Evolutionary conservation across 371 early-diverging fungal species (phyloP).

Genomic region (Enterocytospora artemiae): DNA sequence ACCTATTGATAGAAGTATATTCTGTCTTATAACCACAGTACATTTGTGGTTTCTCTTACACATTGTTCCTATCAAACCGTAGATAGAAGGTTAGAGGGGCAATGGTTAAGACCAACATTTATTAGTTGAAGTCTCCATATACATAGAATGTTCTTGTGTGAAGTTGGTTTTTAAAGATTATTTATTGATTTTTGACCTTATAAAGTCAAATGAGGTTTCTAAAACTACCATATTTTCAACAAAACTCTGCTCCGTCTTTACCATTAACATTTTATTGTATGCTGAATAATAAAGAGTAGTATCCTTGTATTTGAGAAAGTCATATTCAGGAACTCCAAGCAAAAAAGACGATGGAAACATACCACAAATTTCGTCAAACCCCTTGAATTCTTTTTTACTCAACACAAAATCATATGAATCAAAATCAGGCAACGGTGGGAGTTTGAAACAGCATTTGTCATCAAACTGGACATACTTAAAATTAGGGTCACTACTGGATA

Average conservation of each 20-base stretch:
- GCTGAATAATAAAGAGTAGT: conserved; percentile 15
- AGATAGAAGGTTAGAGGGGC: no score
- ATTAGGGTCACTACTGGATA: no score
- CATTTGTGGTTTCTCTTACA: no score
- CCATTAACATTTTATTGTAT: conserved; percentile 31
- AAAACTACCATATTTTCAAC: conserved; percentile 9
- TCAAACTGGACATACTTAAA: no score
- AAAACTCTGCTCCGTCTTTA: conserved; percentile 22
- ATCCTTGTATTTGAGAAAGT: not conserved
- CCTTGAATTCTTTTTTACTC: conserved; percentile 10
- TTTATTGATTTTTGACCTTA: conserved; percentile 7
- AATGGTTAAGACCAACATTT: no score
- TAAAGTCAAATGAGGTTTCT: conserved; percentile 26
- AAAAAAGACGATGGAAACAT: not conserved
- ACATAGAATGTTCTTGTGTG: no score
- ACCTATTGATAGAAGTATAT: no score
- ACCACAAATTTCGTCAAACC: conserved; percentile 16
- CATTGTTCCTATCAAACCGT: no score
- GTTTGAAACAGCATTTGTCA: no score
- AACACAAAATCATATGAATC: conserved; percentile 44
- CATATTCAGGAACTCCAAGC: conserved; percentile 9
- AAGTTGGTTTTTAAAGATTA: no score
- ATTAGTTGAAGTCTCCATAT: no score
- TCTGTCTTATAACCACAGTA: not conserved
- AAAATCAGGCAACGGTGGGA: no score